These are phyloP conservation scores for Xylaria polymorpha DNA, from an alignment of 2,329 filamentous ascomycete species.

Conservation along the genomic window DNA sequence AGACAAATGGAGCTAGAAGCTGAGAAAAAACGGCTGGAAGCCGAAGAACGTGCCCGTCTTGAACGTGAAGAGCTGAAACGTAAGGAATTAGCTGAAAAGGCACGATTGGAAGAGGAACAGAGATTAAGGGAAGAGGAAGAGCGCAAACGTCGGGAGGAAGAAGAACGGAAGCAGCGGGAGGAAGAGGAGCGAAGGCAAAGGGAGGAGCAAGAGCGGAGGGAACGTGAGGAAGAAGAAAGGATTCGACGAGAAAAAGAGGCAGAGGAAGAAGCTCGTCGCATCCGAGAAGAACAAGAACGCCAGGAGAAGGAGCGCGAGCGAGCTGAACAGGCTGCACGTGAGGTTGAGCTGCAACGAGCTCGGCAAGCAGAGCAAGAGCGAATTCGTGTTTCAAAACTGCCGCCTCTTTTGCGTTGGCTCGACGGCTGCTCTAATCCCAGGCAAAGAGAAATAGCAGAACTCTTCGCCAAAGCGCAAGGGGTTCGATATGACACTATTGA, in stretches of 20 bases:
- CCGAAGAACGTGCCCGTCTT: constrained; percentile 47
- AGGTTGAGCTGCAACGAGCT: constrained; percentile 63
- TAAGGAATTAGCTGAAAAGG: constrained; percentile 50
- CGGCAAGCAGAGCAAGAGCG: constrained; percentile 68
- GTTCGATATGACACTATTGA: constrained; percentile 73
- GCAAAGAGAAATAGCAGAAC: constrained; percentile 60
- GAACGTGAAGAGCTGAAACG: constrained; percentile 48
- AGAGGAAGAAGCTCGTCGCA: constrained; percentile 53
- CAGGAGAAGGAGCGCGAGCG: constrained; percentile 60
- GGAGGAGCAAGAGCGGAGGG: constrained; percentile 42
- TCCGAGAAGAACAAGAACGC: constrained; percentile 62
- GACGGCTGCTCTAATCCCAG: constrained; percentile 65
- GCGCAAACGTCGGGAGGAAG: constrained; percentile 53
- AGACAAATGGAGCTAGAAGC: constrained; percentile 50
- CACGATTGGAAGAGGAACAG: constrained; percentile 52
- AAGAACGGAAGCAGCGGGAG: constrained; percentile 50
- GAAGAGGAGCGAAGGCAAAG: constrained; percentile 48
- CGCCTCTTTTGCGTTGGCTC: constrained; percentile 71
- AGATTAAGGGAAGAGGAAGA: constrained; percentile 53
- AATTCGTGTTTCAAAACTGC: constrained; percentile 66
- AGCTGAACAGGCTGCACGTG: constrained; percentile 60
- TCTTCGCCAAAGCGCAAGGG: constrained; percentile 68
- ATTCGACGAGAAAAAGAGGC: constrained; percentile 54
- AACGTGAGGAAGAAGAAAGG: constrained; percentile 54
- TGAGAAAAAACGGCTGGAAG: constrained; percentile 50